phyloP scores from a whole-genome alignment of 306 rosid genomes.

The Dalbergia cultrata region DNA sequence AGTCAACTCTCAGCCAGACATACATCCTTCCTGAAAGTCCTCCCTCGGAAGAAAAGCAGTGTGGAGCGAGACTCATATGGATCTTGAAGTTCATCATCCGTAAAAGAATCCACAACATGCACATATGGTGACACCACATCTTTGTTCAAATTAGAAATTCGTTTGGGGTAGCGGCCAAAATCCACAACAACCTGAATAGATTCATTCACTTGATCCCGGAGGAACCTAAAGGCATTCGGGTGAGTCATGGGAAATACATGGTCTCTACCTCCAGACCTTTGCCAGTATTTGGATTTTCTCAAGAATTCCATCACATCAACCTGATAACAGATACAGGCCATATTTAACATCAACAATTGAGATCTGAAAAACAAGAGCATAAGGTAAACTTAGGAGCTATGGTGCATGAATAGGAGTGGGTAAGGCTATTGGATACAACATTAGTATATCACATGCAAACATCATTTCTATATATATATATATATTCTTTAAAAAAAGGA shows the following conservation, averaged over 20 bases:
- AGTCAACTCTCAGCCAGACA: conserved; percentile 46
- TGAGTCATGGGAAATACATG: conserved; percentile 94
- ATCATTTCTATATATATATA: background rate
- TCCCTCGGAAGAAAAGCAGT: conserved; percentile 89
- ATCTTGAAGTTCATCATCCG: conserved; percentile 71
- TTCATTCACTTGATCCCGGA: conserved; percentile 73
- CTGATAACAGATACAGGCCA: conserved; percentile 61
- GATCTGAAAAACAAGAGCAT: conserved; percentile 22
- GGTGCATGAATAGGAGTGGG: background rate
- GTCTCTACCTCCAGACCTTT: conserved; percentile 85
- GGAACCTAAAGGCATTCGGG: conserved; percentile 98
- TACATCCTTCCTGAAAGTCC: conserved; percentile 90
- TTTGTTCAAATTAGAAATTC: conserved; percentile 84
- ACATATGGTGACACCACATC: conserved; percentile 93
- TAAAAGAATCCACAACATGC: conserved; percentile 89
- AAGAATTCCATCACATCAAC: conserved; percentile 74
- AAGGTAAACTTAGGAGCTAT: background rate
- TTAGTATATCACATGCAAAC: background rate
- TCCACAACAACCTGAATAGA: conserved; percentile 95
- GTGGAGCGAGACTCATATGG: conserved; percentile 83
- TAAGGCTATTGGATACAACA: background rate
- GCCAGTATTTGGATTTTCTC: conserved; percentile 80
- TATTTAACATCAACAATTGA: conserved; percentile 40
- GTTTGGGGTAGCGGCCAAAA: conserved; percentile 86
- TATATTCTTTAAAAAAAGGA: background rate